These are phyloP conservation scores for Auricularia heimuer DNA, from an alignment of 768 basidiomycete species.

Conservation along the genomic window DNA sequence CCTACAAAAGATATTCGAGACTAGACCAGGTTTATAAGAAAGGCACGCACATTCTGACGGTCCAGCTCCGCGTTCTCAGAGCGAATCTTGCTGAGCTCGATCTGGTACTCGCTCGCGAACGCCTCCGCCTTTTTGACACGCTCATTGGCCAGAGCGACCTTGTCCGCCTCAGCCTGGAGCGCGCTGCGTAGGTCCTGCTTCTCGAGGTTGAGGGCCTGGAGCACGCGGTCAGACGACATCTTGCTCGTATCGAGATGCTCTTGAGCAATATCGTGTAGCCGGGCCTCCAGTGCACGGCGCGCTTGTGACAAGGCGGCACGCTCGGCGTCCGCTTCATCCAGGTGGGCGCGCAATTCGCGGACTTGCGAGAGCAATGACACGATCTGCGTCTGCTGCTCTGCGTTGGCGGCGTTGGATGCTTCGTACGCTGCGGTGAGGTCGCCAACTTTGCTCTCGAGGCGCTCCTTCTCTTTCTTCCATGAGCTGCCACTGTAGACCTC, in stretches of 20 bases:
- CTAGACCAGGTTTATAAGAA: neutral
- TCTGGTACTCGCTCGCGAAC: conserved; percentile 63
- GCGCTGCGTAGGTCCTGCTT: conserved; percentile 75
- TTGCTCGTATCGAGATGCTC: conserved; percentile 62
- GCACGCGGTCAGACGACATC: conserved; percentile 60
- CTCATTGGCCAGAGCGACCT: conserved; percentile 59
- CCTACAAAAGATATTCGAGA: conserved; percentile 33
- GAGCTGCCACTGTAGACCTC: conserved; percentile 67
- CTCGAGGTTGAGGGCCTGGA: conserved; percentile 66
- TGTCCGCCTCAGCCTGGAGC: conserved; percentile 69
- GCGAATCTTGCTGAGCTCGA: conserved; percentile 64
- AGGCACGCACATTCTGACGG: conserved; percentile 53
- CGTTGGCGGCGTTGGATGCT: conserved; percentile 55
- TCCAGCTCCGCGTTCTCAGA: conserved; percentile 79
- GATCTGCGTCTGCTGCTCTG: conserved; percentile 78
- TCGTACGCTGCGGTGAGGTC: conserved; percentile 72
- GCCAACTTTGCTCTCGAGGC: conserved; percentile 70
- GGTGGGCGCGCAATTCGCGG: conserved; percentile 65
- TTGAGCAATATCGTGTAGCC: conserved; percentile 70
- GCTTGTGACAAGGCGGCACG: conserved; percentile 72
- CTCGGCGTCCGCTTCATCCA: conserved; percentile 82
- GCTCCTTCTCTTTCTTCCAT: conserved; percentile 85
- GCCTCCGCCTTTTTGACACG: conserved; percentile 75
- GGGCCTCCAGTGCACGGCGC: conserved; percentile 66
- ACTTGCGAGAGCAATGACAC: conserved; percentile 79